These are phyloP conservation scores for Cladosporium velox DNA, from an alignment of 2,329 filamentous ascomycete genomes.

Conservation along the genomic window DNA sequence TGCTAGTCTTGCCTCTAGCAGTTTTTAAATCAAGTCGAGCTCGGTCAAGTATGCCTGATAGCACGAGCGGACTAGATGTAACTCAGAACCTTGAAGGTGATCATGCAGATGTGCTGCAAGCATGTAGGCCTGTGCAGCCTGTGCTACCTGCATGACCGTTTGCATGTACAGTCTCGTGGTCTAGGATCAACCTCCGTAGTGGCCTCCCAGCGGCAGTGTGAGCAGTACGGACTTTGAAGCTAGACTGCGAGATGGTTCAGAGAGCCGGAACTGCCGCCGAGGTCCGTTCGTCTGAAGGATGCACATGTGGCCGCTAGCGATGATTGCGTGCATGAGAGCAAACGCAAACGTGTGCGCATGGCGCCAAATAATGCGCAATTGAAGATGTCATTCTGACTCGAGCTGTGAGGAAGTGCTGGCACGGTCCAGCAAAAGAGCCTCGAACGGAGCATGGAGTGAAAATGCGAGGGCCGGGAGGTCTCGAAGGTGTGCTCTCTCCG, in stretches of 20 bases:
- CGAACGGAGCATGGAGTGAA: constrained; percentile 4
- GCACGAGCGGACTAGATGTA: not conserved
- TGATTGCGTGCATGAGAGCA: not conserved
- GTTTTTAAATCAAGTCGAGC: not conserved
- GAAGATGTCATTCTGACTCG: constrained; percentile 17
- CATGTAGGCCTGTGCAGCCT: not conserved
- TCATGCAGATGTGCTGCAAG: not conserved
- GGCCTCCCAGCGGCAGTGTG: not conserved
- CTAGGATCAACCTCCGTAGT: not conserved
- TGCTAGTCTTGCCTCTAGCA: not conserved
- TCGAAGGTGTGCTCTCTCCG: not conserved
- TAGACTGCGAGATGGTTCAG: not conserved
- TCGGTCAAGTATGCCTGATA: not conserved
- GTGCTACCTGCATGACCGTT: not conserved
- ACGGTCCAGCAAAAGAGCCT: not conserved
- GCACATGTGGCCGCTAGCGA: constrained; percentile 9
- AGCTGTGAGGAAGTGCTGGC: not conserved
- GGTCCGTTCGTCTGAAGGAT: constrained; percentile 2
- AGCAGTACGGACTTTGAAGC: not conserved
- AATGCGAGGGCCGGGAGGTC: constrained; percentile 3
- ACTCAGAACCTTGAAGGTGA: not conserved
- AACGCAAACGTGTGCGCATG: not conserved
- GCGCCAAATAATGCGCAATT: constrained; percentile 1
- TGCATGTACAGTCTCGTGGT: not conserved
- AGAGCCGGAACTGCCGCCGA: not conserved